A percentile compares a stretch with the other conserved stretches of the same genome.
These are phyloP conservation scores for Emericellopsis cladophorae DNA, from an alignment of 2,329 filamentous ascomycete species.

Conservation along the genomic window DNA sequence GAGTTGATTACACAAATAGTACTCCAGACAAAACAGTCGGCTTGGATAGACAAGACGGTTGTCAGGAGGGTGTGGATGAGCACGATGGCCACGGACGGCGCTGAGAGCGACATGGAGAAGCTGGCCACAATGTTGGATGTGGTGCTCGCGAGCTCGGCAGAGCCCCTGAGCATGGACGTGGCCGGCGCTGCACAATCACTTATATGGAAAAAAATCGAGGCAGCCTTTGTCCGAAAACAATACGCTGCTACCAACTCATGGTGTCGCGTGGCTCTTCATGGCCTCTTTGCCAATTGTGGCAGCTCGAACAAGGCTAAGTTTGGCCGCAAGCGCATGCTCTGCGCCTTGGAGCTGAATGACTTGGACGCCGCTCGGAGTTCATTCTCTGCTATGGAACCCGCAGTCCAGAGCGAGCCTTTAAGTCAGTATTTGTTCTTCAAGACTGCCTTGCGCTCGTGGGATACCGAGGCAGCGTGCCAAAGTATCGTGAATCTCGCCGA, in stretches of 20 bases:
- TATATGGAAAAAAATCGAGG: conserved; percentile 70
- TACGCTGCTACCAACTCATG: conserved; percentile 49
- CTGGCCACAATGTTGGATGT: no score
- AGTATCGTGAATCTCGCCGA: conserved; percentile 50
- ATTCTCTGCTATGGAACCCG: conserved; percentile 46
- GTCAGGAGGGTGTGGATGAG: conserved; percentile 57
- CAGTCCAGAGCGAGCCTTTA: conserved; percentile 45
- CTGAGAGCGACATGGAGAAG: no score
- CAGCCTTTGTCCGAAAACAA: conserved; percentile 36
- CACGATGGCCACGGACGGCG: conserved; percentile 25
- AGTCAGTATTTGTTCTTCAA: conserved; percentile 69
- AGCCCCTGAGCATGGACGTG: conserved; percentile 20
- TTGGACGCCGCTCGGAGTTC: conserved; percentile 13
- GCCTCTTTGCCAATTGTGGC: conserved; percentile 52
- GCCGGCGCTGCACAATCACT: conserved; percentile 33
- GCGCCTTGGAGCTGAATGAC: conserved; percentile 39
- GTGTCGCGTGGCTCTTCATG: conserved; percentile 58
- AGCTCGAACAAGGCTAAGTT: conserved; percentile 56
- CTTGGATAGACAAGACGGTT: conserved; percentile 57
- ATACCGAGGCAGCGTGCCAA: conserved; percentile 44
- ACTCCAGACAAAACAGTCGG: conserved; percentile 28
- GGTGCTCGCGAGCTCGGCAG: conserved; percentile 2
- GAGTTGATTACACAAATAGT: conserved; percentile 50
- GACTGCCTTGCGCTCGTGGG: conserved; percentile 45
- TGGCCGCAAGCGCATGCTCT: conserved; percentile 59